phyloP scores from a whole-genome alignment of 2,329 filamentous ascomycete genomes.

The Ophiosphaerella narmari region DNA sequence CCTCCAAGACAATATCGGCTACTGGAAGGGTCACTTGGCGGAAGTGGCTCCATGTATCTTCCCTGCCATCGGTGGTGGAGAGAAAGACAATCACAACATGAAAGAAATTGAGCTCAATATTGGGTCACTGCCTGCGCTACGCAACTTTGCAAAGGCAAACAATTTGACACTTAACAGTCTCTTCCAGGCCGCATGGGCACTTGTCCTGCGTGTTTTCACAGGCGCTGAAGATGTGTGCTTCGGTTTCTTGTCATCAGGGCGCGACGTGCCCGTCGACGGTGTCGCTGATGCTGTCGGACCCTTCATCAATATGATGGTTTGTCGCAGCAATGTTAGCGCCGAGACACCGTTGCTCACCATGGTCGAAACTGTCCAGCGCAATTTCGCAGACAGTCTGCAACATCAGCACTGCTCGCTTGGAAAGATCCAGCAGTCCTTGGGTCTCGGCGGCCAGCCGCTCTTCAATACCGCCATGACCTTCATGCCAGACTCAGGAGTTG shows the following conservation, averaged over 20 bases:
- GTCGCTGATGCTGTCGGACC: slow-evolving; percentile 52
- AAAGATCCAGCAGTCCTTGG: slow-evolving; percentile 50
- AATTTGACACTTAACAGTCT: slow-evolving; percentile 18
- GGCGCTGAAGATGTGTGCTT: slow-evolving; percentile 45
- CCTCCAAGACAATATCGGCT: slow-evolving; percentile 9
- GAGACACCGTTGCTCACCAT: neutral
- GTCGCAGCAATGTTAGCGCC: slow-evolving; percentile 43
- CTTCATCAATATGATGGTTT: slow-evolving; percentile 48
- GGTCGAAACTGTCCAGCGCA: slow-evolving; percentile 15
- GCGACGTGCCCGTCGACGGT: slow-evolving; percentile 49
- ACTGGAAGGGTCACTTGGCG: slow-evolving; percentile 17
- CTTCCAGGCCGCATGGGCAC: slow-evolving; percentile 39
- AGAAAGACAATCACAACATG: neutral
- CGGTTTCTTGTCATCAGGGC: slow-evolving; percentile 45
- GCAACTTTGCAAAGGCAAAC: neutral
- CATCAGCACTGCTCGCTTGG: slow-evolving; percentile 32
- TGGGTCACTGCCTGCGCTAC: too few relatives aligned
- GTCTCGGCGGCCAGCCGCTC: slow-evolving; percentile 31
- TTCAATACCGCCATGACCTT: slow-evolving; percentile 52
- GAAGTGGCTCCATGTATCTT: slow-evolving; percentile 23
- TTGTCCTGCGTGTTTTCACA: slow-evolving; percentile 37
- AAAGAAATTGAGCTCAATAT: neutral
- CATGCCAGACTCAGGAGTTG: slow-evolving; percentile 13
- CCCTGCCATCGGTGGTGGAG: slow-evolving; percentile 16
- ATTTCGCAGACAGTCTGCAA: slow-evolving; percentile 13